These are phyloP conservation scores for Lachnellula subtilissima DNA, from an alignment of 2,329 filamentous ascomycete genomes.

Conservation along the genomic window DNA sequence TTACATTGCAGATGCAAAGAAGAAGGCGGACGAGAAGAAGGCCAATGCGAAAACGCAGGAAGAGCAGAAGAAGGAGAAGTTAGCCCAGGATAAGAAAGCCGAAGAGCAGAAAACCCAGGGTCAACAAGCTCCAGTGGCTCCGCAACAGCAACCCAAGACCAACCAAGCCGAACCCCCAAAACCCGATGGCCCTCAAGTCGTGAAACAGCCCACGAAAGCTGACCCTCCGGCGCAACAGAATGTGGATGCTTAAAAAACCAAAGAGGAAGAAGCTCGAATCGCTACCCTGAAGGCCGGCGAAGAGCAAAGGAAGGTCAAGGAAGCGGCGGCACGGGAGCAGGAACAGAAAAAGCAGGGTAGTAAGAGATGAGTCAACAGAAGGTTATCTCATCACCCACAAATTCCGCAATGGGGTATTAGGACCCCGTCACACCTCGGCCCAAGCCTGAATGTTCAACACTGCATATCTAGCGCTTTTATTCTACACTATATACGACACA, in stretches of 20 bases:
- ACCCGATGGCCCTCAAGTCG: neutral
- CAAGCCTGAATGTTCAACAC: too few relatives aligned
- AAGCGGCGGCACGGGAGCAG: neutral
- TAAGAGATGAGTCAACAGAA: too few relatives aligned
- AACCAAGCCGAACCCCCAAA: neutral
- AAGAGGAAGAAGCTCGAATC: slow-evolving; percentile 9
- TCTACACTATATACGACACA: too few relatives aligned
- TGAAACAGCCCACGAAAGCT: neutral
- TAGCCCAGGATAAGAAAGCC: neutral
- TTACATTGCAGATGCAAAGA: neutral
- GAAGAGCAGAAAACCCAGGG: neutral
- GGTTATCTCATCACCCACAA: too few relatives aligned
- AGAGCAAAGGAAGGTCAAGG: neutral
- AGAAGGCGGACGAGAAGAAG: neutral
- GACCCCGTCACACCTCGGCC: too few relatives aligned
- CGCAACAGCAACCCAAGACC: neutral
- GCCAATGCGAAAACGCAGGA: neutral
- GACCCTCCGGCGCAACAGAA: neutral
- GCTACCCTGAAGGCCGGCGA: neutral
- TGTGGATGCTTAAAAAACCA: slow-evolving; percentile 2
- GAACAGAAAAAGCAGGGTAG: neutral
- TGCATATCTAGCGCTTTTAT: too few relatives aligned
- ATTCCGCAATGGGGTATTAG: too few relatives aligned
- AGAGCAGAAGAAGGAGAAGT: neutral
- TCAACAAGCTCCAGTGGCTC: neutral